Percentiles rank a stretch among this genome's conserved stretches.
These are phyloP conservation scores for Verticillium nonalfalfae DNA, from an alignment of 2,329 filamentous ascomycete species.

Conservation along the genomic window DNA sequence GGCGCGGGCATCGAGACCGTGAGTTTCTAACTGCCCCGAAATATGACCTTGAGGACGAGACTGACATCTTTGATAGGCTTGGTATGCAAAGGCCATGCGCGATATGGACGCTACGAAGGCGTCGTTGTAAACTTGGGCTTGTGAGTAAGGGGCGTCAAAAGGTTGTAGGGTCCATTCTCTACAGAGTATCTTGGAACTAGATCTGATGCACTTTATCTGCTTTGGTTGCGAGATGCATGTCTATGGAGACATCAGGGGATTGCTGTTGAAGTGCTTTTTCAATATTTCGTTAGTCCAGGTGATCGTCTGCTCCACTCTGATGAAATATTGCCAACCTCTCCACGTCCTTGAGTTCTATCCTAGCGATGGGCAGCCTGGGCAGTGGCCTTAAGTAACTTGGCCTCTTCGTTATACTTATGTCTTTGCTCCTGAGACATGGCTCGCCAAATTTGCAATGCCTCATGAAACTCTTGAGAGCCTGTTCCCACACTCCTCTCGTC, in stretches of 20 bases:
- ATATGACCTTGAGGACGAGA: background rate
- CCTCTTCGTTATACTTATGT: background rate
- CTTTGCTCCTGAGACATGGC: background rate
- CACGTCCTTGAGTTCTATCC: too few relatives aligned
- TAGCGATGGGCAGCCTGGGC: too few relatives aligned
- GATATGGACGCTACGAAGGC: slow-evolving; percentile 1
- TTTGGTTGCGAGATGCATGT: too few relatives aligned
- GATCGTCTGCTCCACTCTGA: too few relatives aligned
- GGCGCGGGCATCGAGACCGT: slow-evolving; percentile 16
- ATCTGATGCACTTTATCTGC: too few relatives aligned
- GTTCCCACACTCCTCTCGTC: background rate
- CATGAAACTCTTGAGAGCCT: background rate
- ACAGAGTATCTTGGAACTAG: too few relatives aligned
- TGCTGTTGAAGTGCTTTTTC: too few relatives aligned
- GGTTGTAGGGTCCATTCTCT: too few relatives aligned
- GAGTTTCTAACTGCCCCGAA: slow-evolving; percentile 1
- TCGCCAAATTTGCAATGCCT: background rate
- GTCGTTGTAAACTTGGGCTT: background rate
- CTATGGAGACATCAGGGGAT: too few relatives aligned
- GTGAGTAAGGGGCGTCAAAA: too few relatives aligned
- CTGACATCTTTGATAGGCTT: background rate
- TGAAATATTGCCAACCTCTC: too few relatives aligned
- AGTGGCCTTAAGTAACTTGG: background rate
- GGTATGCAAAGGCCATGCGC: slow-evolving; percentile 5
- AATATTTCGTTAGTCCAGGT: too few relatives aligned